Evolutionary conservation across 2,329 filamentous ascomycete species (phyloP).

Genomic region (Ceratocystis destructans): DNA sequence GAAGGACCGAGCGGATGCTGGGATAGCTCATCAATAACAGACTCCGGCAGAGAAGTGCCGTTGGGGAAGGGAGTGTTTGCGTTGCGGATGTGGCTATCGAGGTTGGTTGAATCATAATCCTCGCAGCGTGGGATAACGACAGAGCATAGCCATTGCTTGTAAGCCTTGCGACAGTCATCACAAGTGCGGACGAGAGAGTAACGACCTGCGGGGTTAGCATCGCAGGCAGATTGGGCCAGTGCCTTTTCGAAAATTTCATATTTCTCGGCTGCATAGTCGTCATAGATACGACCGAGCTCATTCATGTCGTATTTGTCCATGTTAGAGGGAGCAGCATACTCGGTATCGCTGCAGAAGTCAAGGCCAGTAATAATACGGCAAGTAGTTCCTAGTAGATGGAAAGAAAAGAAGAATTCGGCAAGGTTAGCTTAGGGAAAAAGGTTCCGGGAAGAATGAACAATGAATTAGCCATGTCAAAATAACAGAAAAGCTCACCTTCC

Average conservation of each 20-base stretch:
- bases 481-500: conserved; percentile 41
- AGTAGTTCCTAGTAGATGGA: conserved; percentile 46
- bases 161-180: conserved; percentile 60
- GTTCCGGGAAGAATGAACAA: neutral
- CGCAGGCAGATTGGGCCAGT: conserved; percentile 72
- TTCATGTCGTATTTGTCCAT: conserved; percentile 43
- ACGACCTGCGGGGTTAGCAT: conserved; percentile 54
- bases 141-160: conserved; percentile 91
- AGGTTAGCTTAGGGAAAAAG: neutral
- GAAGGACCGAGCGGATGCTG: conserved; percentile 24
- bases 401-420: too few relatives aligned
- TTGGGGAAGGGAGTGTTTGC: conserved; percentile 58
- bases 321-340: conserved; percentile 84
- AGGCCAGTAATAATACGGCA: conserved; percentile 79
- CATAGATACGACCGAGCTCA: conserved; percentile 59
- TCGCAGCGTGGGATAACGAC: conserved; percentile 86
- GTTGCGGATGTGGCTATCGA: conserved; percentile 46
- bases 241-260: conserved; percentile 71
- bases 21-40: conserved; percentile 22
- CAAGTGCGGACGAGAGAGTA: conserved; percentile 75
- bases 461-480: neutral
- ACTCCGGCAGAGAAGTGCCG: conserved; percentile 39
- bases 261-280: conserved; percentile 53
- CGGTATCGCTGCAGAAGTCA: conserved; percentile 75
- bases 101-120: conserved; percentile 51